Evolutionary conservation across 192 early-diverging fungal species (phyloP), one percentile per base, ranked within the genome.

Genomic region (Umbelopsis isabellina): DNA sequence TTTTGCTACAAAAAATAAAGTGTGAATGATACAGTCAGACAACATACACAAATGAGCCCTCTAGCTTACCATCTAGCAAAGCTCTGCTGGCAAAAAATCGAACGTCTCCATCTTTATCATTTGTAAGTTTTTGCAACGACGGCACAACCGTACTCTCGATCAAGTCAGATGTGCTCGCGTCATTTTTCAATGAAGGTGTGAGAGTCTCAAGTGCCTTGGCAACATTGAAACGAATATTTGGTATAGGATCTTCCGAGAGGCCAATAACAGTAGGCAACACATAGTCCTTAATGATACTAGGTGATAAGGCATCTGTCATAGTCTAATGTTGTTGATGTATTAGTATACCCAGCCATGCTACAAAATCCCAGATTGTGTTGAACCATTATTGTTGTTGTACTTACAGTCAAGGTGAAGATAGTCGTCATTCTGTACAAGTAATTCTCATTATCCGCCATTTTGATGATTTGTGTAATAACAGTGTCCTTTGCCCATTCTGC

Each of bases 161-260:
- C 16, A 94, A 73, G 10, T 74, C 68, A 22, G 79, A 83, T 11
- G 92, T 87, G 35, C 91, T 88, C 7, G 84, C 75, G 69, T 81
- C 83, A 51, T 82, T 82, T 72, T 87, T 88, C 49, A 97, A 83
- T 8, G 93, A 83, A 12, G 90, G 92, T 45, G 92, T 88, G 75
- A 99, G 80, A 4, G 88, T 85, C 78, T 95, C 94, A 72, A 97
- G 83, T 51, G 91, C 91, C 77, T 99, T 99, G 27, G 96, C 96
- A 7, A 98, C 97, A 79, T 99, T 99, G 88, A 99, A 99, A 47
- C 98, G 91, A 74, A 99, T 98, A 79, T 99, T 99, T 69, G 98
- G 98, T 71, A 99, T 98, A 21, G 95, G 93, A 78, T 99, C 98
- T 16, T 85, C 86, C 41, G 92, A 91, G 46, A 99, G 88, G 52